Evolutionary conservation across 805 yeast species (phyloP), one percentile per base, ranked within the genome.

Genomic region (Pichia membranifaciens): DNA sequence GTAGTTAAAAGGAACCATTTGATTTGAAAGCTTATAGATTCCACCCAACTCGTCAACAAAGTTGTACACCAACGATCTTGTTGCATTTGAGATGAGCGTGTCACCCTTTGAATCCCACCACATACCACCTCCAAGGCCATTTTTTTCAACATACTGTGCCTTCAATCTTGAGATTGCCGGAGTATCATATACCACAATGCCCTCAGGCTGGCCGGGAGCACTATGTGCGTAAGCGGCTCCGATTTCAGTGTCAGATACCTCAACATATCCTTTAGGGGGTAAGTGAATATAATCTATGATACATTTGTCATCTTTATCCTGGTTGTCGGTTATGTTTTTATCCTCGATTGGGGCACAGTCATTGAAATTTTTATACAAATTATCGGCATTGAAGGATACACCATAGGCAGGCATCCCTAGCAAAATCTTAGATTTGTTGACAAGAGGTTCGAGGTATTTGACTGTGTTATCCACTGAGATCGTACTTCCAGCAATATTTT

Each of bases 61-160:
- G 3, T 64, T 66, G n/a, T 60, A 50, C 9, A 81, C 55, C 23
- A 80, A 59, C 0, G 81, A 75, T 32, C 69, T 56, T 1, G 57
- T 45, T 2, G 57, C 54, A 40, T 68, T 55, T 2, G 34, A 31
- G 41, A 64, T 58, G 38, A 41, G 57, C 2, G 64, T 57, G 58
- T 88, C 96, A 2, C 96, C 96, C 48, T 82, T 74, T 0, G 96
- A 82, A 57, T 91, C 97, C 98, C 98, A 91, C 83, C 87, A 90
- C 79, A 93, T 82, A 0, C 86, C 96, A 0, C 99, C 98, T 0
- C 83, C 95, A 9, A 89, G 66, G 0, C 68, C 58, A 6, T 67
- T 62, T 18, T 63, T 54, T 35, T 53, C 55, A 7, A 84, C 78
- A 55, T 78, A 88, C 25, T 67, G 56, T 0, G 87, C 88, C 61